Evolutionary conservation across 139 green algal species (phyloP).

Genomic region (Volvox reticuliferus): DNA sequence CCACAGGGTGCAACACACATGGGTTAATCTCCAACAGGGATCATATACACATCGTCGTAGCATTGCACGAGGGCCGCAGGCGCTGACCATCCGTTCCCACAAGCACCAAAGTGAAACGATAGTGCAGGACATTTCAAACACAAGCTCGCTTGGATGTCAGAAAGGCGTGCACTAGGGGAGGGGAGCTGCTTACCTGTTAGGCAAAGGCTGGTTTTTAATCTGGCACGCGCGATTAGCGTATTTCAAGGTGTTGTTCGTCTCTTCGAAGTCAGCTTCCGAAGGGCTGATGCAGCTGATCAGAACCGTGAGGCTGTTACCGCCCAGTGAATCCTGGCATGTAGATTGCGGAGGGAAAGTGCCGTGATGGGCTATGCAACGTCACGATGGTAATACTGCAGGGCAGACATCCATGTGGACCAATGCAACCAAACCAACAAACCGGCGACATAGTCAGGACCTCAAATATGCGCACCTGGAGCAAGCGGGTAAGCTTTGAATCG

Average conservation of each 20-base stretch:
- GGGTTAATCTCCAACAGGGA: no score
- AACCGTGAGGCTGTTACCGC: conserved; percentile 76
- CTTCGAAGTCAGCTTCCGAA: conserved; percentile 78
- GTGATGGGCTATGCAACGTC: no score
- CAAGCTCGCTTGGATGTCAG: no score
- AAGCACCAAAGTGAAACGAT: background rate
- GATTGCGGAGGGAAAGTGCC: background rate
- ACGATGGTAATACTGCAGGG: no score
- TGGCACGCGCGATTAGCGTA: conserved; percentile 68
- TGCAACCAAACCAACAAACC: no score
- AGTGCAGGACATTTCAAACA: background rate
- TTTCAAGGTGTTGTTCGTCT: conserved; percentile 85
- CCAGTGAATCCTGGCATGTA: conserved; percentile 75
- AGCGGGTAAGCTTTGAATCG: conserved; percentile 77
- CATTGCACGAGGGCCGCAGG: no score
- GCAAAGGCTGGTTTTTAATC: conserved; percentile 76
- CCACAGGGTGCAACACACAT: background rate
- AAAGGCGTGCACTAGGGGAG: no score
- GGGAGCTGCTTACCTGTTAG: conserved; percentile 53
- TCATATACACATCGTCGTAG: no score
- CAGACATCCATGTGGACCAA: no score
- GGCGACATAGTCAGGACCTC: no score
- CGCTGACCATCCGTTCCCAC: no score
- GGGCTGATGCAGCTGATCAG: conserved; percentile 79
- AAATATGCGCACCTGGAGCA: conserved; percentile 59